Evolutionary conservation across 2,329 filamentous ascomycete species (phyloP), one percentile per base, ranked within the genome.

Genomic region (Hymenoscyphus occultus): DNA sequence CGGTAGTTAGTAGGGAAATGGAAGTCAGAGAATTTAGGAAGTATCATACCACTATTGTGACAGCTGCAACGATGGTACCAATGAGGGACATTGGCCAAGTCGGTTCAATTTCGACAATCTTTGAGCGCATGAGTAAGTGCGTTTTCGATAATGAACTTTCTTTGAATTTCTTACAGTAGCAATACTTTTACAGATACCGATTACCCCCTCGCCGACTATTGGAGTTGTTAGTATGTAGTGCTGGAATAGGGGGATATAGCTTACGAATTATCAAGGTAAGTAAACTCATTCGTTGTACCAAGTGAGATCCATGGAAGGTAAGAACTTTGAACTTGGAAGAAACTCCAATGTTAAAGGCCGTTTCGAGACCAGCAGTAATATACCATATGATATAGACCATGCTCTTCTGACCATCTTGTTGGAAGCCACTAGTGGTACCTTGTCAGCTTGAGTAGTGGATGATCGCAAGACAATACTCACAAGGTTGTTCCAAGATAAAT

Each of bases 251-350:
- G 14, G 28, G 7, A n/a, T n/a, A 39, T 16, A 5, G 58, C 60
- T 61, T 59, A 69, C 67, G 61, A 39, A 87, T 84, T 61, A 86
- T 86, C 42, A 87, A 77, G 0, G 84, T 86, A 19, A 86, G 77
- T 4, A 86, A 75, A 16, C 82, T 82, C 82, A 87, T 84, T 31
- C 85, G 79, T 70, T 85, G 81, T 67, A 84, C 83, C 39, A 86
- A 75, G 74, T 86, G 83, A 1, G 83, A 86, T 60, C 83, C 78
- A 72, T 85, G 81, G 71, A 87, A 85, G 58, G 81, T 81, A 12
- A 86, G 31, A n/a, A 70, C 70, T 39, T 72, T 68, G 67, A 66
- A 72, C 13, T 35, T 64, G 5, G 68, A 67, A 2, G 70, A 69
- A 10, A 73, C 60, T 0, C 45, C 57, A 51, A 73, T 72, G 16